These are phyloP conservation scores for Monosporozyma solicola DNA, from an alignment of 805 yeast species.

Conservation along the genomic window DNA sequence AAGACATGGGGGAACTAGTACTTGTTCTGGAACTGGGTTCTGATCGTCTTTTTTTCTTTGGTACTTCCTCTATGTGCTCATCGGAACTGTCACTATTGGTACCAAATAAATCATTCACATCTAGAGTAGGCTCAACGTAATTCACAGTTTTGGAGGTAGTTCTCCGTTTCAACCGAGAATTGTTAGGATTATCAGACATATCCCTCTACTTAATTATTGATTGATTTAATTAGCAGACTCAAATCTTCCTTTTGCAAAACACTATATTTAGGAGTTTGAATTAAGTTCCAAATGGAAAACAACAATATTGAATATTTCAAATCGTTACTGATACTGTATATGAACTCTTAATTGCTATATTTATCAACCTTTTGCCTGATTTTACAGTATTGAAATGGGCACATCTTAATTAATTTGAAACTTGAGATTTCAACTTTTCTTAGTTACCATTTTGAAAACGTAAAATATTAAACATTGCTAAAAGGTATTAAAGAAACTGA, in stretches of 20 bases:
- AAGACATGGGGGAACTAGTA: background rate
- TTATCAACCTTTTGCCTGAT: too few relatives aligned
- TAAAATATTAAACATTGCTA: background rate
- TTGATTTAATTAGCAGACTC: background rate
- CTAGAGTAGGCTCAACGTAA: background rate
- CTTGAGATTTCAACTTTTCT: background rate
- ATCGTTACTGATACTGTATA: too few relatives aligned
- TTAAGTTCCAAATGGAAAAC: too few relatives aligned
- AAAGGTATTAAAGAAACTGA: background rate
- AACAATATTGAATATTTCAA: too few relatives aligned
- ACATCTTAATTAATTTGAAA: background rate
- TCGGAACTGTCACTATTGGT: background rate
- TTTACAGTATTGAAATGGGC: background rate
- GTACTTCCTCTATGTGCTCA: background rate
- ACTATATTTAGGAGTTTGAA: too few relatives aligned
- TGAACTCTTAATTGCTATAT: too few relatives aligned
- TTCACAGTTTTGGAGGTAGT: background rate
- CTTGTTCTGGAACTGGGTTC: background rate
- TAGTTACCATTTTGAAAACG: background rate
- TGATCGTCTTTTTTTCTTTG: background rate
- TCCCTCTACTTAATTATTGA: conserved; percentile 1
- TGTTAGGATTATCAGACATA: background rate
- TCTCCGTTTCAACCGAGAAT: background rate
- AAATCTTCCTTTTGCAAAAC: background rate
- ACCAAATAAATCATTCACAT: background rate